These are phyloP conservation scores for Boletus patriciae DNA, from an alignment of 768 basidiomycete species.

Conservation along the genomic window DNA sequence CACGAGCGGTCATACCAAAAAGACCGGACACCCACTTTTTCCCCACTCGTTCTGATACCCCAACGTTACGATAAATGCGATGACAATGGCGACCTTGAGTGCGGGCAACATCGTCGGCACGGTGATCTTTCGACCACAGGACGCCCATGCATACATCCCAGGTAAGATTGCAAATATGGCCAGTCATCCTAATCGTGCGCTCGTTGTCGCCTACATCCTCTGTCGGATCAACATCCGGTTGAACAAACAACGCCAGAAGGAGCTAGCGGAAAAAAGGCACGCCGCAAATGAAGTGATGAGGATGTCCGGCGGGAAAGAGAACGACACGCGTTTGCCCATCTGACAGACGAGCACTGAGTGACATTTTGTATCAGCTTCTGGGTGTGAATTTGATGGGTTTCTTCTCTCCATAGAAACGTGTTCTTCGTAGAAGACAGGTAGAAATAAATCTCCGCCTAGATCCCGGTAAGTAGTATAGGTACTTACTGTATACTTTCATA, in stretches of 20 bases:
- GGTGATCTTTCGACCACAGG: slow-evolving; percentile 61
- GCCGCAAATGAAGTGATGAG: slow-evolving; percentile 52
- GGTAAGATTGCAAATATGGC: slow-evolving; percentile 67
- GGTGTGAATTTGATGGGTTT: neutral
- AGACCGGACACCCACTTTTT: slow-evolving; percentile 30
- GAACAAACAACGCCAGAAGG: slow-evolving; percentile 47
- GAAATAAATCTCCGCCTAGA: too few relatives aligned
- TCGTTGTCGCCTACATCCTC: slow-evolving; percentile 46
- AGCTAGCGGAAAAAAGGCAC: slow-evolving; percentile 45
- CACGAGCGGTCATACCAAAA: slow-evolving; percentile 66
- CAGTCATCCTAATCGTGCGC: slow-evolving; percentile 52
- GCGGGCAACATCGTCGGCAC: slow-evolving; percentile 64
- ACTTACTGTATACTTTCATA: too few relatives aligned
- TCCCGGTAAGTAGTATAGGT: too few relatives aligned
- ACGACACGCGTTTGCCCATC: slow-evolving; percentile 59
- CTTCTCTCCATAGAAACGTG: slow-evolving; percentile 44
- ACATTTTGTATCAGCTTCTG: neutral
- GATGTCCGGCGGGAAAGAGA: slow-evolving; percentile 54
- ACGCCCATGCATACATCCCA: slow-evolving; percentile 61
- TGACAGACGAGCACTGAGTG: slow-evolving; percentile 63
- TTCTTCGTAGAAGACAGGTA: too few relatives aligned
- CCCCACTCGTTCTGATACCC: neutral
- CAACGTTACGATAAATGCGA: slow-evolving; percentile 56
- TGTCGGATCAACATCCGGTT: slow-evolving; percentile 55
- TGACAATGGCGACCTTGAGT: slow-evolving; percentile 56